Conservation (phyloP, 345 rosid genomes). For the Lepidium aucheri region DNA sequence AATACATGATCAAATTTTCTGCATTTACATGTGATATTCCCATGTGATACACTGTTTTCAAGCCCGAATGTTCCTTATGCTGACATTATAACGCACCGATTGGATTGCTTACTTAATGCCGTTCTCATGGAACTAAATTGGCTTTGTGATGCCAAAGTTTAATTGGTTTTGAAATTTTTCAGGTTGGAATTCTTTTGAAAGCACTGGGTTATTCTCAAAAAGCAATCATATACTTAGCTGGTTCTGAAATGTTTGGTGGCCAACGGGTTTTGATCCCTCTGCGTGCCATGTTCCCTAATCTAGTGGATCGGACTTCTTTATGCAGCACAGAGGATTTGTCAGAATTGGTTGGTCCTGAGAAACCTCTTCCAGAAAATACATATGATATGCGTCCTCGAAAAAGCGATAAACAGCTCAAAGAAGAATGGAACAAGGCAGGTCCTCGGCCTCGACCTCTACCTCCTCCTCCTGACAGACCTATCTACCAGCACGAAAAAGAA, state of each 20-base stretch:
- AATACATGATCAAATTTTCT: not conserved
- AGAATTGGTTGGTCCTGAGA: slow-evolving; percentile 77
- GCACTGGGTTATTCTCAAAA: slow-evolving; percentile 86
- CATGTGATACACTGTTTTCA: slow-evolving; percentile 1
- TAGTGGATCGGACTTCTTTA: slow-evolving; percentile 69
- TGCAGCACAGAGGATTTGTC: slow-evolving; percentile 69
- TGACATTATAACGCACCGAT: not conserved
- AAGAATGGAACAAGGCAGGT: slow-evolving; percentile 89
- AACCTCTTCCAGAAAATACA: slow-evolving; percentile 44
- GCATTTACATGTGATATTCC: not conserved
- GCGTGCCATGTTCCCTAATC: slow-evolving; percentile 79
- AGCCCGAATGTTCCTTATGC: not conserved
- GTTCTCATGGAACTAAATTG: slow-evolving; percentile 3
- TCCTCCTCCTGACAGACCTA: slow-evolving; percentile 95
- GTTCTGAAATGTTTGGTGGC: slow-evolving; percentile 94
- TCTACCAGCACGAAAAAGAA: slow-evolving; percentile 92
- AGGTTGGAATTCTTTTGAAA: slow-evolving; percentile 91
- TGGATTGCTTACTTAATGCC: not conserved
- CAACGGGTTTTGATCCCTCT: slow-evolving; percentile 86
- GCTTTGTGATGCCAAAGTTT: slow-evolving; percentile 8
- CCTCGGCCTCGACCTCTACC: slow-evolving; percentile 99
- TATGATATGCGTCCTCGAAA: slow-evolving; percentile 41
- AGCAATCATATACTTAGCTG: slow-evolving; percentile 84
- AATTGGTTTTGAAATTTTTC: slow-evolving; percentile 26
- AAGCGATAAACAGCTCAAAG: slow-evolving; percentile 61